Evolutionary conservation across 176 grass and related monocot genomes (phyloP).

Genomic region (Dactylis glomerata): DNA sequence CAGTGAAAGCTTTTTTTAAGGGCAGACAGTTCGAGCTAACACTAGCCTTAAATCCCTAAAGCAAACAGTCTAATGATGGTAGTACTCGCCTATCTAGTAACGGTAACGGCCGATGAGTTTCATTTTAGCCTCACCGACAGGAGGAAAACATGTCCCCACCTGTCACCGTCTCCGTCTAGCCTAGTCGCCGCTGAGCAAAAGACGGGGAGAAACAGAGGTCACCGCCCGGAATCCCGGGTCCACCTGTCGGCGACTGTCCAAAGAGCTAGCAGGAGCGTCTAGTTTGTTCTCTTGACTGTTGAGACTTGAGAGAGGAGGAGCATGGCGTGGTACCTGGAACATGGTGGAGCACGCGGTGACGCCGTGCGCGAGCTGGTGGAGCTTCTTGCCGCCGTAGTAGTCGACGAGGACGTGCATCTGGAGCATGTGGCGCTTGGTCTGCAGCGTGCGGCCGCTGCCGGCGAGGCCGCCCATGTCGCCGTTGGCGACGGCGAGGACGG

Average conservation of each 20-base stretch:
- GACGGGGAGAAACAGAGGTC: background rate
- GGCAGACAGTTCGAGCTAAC: background rate
- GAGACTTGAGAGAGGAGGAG: background rate
- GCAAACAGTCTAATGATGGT: background rate
- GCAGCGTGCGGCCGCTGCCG: constrained; percentile 47
- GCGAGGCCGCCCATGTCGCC: constrained; percentile 56
- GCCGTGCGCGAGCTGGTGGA: constrained; percentile 69
- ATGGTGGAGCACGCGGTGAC: constrained; percentile 67
- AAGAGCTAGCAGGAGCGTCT: background rate
- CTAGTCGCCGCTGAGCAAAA: background rate
- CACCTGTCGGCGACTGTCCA: background rate
- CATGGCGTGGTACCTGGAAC: constrained; percentile 44
- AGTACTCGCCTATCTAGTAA: background rate
- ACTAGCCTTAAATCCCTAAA: background rate
- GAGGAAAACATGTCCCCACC: background rate
- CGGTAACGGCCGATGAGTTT: background rate
- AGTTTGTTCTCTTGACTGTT: background rate
- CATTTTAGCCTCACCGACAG: background rate
- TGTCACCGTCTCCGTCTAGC: background rate
- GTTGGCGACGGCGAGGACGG: constrained; percentile 74
- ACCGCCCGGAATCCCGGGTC: background rate
- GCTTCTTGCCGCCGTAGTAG: constrained; percentile 95
- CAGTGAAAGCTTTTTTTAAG: background rate
- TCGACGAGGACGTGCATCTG: constrained; percentile 86
- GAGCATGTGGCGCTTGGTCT: constrained; percentile 75